Percentiles rank a stretch among this genome's conserved stretches.
phyloP scores from a whole-genome alignment of 129 eudicot species.

The Flaveria sonorensis region DNA sequence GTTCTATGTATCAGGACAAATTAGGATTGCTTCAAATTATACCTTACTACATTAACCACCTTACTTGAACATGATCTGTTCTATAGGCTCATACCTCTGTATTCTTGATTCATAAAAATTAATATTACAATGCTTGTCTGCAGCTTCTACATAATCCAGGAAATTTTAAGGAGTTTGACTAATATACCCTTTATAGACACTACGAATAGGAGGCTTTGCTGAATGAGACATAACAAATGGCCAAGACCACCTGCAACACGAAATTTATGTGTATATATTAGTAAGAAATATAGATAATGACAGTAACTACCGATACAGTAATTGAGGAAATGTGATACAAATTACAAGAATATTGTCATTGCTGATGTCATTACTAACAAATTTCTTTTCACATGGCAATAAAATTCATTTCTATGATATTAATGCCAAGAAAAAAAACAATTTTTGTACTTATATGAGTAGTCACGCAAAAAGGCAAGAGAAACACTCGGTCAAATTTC shows the following conservation, averaged over 20 bases:
- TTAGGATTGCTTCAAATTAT: slow-evolving; percentile 8
- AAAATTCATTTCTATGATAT: slow-evolving; percentile 2
- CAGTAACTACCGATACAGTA: neutral
- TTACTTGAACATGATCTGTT: too few species aligned
- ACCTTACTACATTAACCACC: neutral
- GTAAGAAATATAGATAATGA: slow-evolving; percentile 10
- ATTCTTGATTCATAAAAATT: too few species aligned
- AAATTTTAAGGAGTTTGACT: slow-evolving; percentile 4
- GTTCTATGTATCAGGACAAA: neutral
- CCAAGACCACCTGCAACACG: slow-evolving; percentile 23
- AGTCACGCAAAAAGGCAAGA: slow-evolving; percentile 20
- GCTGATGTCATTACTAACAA: slow-evolving; percentile 30
- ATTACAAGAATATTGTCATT: slow-evolving; percentile 19
- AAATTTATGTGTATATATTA: slow-evolving; percentile 6
- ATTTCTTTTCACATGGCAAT: slow-evolving; percentile 3
- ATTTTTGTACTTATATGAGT: neutral
- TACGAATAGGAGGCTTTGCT: slow-evolving; percentile 3
- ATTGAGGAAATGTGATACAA: neutral
- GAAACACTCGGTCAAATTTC: slow-evolving; percentile 9
- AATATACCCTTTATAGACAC: slow-evolving; percentile 10
- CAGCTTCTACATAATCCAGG: neutral
- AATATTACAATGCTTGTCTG: slow-evolving; percentile 6
- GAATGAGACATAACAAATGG: slow-evolving; percentile 17
- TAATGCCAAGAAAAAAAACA: slow-evolving; percentile 12
- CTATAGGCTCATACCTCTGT: too few species aligned